Conservation (phyloP, 2,329 filamentous ascomycete species). For the Phyllosticta citrichinensis region DNA sequence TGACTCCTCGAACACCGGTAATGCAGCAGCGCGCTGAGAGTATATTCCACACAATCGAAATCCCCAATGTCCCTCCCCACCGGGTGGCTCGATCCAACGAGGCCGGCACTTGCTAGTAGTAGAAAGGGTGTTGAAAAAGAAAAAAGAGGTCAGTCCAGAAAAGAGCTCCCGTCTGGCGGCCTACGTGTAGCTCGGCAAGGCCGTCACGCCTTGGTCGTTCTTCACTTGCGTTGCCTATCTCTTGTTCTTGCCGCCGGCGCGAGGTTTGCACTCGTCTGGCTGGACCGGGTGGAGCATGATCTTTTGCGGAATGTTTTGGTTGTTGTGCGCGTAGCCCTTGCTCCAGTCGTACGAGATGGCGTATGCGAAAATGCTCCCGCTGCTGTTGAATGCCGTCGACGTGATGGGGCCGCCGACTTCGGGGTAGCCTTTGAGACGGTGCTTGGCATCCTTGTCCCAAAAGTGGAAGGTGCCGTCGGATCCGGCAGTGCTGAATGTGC, state of each 20-base stretch:
- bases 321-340: constrained; percentile 87
- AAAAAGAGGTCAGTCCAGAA: background rate
- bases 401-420: constrained; percentile 67
- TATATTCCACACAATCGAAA: background rate
- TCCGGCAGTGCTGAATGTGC: constrained; percentile 96
- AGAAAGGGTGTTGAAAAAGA: background rate
- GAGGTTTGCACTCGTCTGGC: constrained; percentile 41
- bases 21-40: background rate
- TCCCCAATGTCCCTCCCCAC: background rate
- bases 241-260: constrained; percentile 38
- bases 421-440: constrained; percentile 54
- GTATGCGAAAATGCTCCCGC: constrained; percentile 52
- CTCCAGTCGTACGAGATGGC: constrained; percentile 96
- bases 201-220: background rate
- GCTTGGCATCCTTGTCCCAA: constrained; percentile 62
- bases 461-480: constrained; percentile 95
- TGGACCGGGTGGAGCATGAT: constrained; percentile 41
- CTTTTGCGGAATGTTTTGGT: constrained; percentile 42
- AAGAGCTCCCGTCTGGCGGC: background rate
- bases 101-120: too few relatives aligned
- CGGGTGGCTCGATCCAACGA: too few relatives aligned
- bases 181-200: background rate
- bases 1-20: background rate
- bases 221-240: background rate
- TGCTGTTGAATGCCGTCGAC: constrained; percentile 81